phyloP scores from a whole-genome alignment of 768 basidiomycete species.

The Tubosaeta brunneosetosa region DNA sequence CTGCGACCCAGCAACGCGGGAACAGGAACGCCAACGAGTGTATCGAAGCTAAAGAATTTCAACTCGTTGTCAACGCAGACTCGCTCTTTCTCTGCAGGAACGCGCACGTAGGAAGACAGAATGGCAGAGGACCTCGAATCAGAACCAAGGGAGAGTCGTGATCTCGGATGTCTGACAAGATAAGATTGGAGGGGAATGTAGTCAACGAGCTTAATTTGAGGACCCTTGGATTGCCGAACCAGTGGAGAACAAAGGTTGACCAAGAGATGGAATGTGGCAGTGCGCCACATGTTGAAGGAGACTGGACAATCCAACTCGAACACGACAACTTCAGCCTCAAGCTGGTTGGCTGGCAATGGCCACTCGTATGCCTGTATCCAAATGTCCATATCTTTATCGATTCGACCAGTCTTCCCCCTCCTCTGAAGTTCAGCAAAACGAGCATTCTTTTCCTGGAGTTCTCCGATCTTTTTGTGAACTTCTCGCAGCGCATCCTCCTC shows the following conservation, averaged over 20 bases:
- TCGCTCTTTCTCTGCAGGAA: constrained; percentile 11
- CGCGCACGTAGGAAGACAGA: constrained; percentile 29
- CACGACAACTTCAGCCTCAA: neutral
- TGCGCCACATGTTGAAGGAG: neutral
- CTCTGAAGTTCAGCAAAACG: neutral
- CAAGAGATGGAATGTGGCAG: constrained; percentile 24
- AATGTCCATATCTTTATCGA: neutral
- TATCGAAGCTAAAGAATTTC: constrained; percentile 29
- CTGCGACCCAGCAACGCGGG: constrained; percentile 5
- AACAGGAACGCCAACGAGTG: constrained; percentile 5
- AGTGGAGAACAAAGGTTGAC: constrained; percentile 29
- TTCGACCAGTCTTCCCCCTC: neutral
- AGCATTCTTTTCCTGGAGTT: constrained; percentile 25
- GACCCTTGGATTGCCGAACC: neutral
- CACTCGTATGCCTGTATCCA: constrained; percentile 34
- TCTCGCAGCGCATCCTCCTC: constrained; percentile 21
- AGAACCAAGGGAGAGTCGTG: constrained; percentile 36
- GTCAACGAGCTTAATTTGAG: neutral
- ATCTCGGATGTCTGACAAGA: constrained; percentile 1
- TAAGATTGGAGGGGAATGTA: neutral
- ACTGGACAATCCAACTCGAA: neutral
- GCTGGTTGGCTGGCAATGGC: constrained; percentile 38
- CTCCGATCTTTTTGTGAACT: constrained; percentile 18
- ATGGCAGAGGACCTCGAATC: constrained; percentile 26
- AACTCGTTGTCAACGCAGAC: constrained; percentile 32